Evolutionary conservation across 1,284 basidiomycete genomes (phyloP), one percentile per base, ranked within the genome.

Genomic region (Gomphus sp.): DNA sequence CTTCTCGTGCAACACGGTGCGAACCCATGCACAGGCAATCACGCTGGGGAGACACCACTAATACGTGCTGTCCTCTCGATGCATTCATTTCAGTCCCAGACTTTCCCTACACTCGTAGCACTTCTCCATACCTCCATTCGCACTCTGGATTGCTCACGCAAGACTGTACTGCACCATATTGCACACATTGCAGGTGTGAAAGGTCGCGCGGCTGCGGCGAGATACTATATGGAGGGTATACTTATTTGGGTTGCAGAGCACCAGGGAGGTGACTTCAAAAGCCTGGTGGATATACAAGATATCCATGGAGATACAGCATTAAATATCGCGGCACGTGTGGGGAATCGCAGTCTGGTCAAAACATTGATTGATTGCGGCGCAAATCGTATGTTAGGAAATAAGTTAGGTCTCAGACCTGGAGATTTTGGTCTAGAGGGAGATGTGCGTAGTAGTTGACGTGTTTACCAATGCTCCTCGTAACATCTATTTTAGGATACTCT

Each of bases 261-360:
- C 61, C 81, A 87, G 65, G 79, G 78, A 11, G 85, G 84, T 1
- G 85, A 88, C 59, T 90, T 95, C 68, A 80, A 81, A 66, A 85
- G 82, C 9, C 73, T 98, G 44, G 84, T 99, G 14, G 93, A 99
- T 72, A 77, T 97, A 44, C 93, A 95, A 72, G 97, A 99, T 70
- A 86, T 93, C 63, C 88, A 98, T 70, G 97, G 97, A 0, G 97
- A 99, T 69, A 98, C 97, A 0, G 92, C 94, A 4, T 72, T 99
- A 64, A 97, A 96, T 72, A 92, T 98, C 64, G 93, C 95, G 12
- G 95, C 97, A 0, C 77, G 97, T 55, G 87, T 98, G 0, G 97
- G 97, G 2, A 98, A 95, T 71, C 81, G 89, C 61, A 86, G 88
- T 63, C 74, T 99, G 63, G 93, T 98, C 18, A 79, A 89, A 65